Evolutionary conservation across 441 rosid species (phyloP).

Genomic region (Lepidium campestre): DNA sequence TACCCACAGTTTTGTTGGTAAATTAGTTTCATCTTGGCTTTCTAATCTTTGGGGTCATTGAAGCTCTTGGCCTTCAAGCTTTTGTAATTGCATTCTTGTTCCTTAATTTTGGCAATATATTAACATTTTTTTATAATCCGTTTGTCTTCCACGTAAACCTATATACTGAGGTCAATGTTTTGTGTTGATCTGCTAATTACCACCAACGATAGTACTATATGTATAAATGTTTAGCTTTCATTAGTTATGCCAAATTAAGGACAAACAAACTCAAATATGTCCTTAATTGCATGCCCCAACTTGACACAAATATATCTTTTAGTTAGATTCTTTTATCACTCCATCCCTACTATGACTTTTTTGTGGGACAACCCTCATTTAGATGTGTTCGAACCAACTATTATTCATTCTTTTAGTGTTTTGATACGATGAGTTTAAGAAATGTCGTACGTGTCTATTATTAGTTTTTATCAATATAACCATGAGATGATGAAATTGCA

Average conservation of each 20-base stretch:
- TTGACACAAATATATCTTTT: conserved; percentile 16
- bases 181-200: conserved; percentile 6
- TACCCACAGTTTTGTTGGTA: too few relatives aligned
- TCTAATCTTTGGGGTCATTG: too few relatives aligned
- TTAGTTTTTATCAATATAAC: neutral
- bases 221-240: neutral
- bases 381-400: neutral
- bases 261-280: conserved; percentile 14
- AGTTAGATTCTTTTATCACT: conserved; percentile 1
- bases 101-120: too few relatives aligned
- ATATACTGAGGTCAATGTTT: neutral
- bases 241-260: conserved; percentile 13
- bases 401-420: neutral
- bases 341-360: conserved; percentile 4
- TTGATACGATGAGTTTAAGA: neutral
- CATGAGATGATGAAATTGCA: neutral
- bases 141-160: too few relatives aligned
- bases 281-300: conserved; percentile 5
- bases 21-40: too few relatives aligned
- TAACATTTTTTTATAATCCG: too few relatives aligned
- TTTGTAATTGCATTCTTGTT: too few relatives aligned
- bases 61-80: too few relatives aligned
- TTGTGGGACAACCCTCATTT: conserved; percentile 1
- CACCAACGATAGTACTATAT: conserved; percentile 1
- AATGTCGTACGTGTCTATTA: neutral